phyloP scores from a whole-genome alignment of 345 rosid species.

The Eucalyptus globulus region DNA sequence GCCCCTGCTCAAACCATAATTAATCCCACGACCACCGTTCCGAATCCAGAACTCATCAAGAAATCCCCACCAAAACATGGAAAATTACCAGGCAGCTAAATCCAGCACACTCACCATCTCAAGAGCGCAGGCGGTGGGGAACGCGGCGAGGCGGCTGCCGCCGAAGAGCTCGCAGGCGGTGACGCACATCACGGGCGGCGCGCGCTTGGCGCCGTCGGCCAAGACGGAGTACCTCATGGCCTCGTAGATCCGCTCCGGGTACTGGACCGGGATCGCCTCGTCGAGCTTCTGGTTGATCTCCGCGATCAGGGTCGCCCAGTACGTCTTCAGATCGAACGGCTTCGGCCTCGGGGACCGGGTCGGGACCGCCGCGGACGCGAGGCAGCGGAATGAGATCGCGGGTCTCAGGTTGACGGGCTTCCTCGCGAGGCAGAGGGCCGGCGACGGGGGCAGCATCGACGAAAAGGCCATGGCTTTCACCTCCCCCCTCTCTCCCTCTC shows the following conservation, averaged over 20 bases:
- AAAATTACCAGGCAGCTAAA: neutral
- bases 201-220: constrained; percentile 74
- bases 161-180: constrained; percentile 91
- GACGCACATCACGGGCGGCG: constrained; percentile 95
- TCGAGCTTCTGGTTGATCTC: constrained; percentile 76
- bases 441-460: constrained; percentile 4
- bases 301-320: constrained; percentile 52
- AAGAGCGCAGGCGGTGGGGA: constrained; percentile 96
- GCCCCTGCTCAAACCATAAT: neutral
- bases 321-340: constrained; percentile 69
- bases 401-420: neutral
- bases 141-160: constrained; percentile 66
- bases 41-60: neutral
- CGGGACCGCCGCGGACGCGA: constrained; percentile 14
- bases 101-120: constrained; percentile 55
- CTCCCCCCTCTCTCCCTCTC: neutral
- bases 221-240: constrained; percentile 93
- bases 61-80: neutral
- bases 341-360: constrained; percentile 4
- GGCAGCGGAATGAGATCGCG: constrained; percentile 13
- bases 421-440: constrained; percentile 4
- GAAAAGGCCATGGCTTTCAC: constrained; percentile 17
- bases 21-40: neutral
- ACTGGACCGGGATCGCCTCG: constrained; percentile 53
- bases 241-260: constrained; percentile 72